Evolutionary conservation across 305 asterid genomes (phyloP).

Genomic region (Fraxinus dipetala): DNA sequence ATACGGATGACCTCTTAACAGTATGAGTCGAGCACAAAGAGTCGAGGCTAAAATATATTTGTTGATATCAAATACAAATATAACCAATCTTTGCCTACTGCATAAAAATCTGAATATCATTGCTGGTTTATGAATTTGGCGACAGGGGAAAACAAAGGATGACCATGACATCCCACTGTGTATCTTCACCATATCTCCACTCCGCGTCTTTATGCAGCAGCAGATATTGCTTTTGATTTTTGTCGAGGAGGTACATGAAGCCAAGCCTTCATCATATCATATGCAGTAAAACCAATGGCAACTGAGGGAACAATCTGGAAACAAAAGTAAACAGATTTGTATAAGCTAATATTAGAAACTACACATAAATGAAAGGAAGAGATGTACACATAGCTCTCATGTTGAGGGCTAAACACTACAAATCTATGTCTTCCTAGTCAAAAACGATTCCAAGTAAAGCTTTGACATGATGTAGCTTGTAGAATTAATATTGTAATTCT

Average conservation of each 20-base stretch:
- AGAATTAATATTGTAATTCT: no score
- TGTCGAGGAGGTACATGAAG: constrained; percentile 77
- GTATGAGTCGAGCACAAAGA: no score
- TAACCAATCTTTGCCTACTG: not conserved
- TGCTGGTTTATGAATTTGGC: not conserved
- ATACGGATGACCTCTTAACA: no score
- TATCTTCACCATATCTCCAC: not conserved
- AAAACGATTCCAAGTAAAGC: no score
- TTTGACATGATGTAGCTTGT: no score
- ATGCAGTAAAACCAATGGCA: constrained; percentile 87
- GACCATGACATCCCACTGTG: not conserved
- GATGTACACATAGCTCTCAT: not conserved
- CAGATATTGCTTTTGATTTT: constrained; percentile 42
- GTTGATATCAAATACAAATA: not conserved
- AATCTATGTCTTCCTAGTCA: no score
- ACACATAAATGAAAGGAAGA: not conserved
- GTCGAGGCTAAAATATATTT: no score
- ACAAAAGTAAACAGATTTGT: not conserved
- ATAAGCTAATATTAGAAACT: not conserved
- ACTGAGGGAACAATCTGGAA: constrained; percentile 89
- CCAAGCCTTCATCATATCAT: constrained; percentile 76
- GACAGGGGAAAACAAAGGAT: not conserved
- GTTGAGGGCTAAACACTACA: not conserved
- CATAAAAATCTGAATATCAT: not conserved
- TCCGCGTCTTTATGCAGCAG: constrained; percentile 28